Base-by-base conservation (phyloP, 345 rosid species). In the Gynandropsis gynandra region DNA sequence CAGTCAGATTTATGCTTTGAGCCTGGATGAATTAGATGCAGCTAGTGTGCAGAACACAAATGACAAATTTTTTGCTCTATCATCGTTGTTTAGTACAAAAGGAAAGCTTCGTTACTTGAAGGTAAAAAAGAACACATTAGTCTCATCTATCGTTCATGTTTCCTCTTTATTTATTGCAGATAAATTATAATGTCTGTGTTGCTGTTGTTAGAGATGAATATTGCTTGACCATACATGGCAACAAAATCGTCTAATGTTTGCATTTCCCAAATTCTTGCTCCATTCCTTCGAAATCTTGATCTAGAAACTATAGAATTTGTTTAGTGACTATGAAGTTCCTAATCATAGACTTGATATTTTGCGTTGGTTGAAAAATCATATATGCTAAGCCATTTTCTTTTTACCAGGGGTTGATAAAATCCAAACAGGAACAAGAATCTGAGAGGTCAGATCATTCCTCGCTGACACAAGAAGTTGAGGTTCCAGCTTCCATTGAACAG, bases 21-120 rank as follows among this genome's bases (percentile, higher is more conserved):
- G 85, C 67, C 63, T 55, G 19, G 73, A 76, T 63, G 96, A 90
- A 70, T 66, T 87, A 69, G 92, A 75, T 48, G 66, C 82, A 42
- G 85, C 87, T 44, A 87, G 75, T 49, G 98, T 79, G 50, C 65
- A 71, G 52, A 78, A 82, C 67, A 75, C 95, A 5, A 82, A 45
- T 60, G 98, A 90, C 6, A 90, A 90, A 64, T 84, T 90, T 66
- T 63, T 79, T 55, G 75, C 98, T 33, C 66, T 76, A 73, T 54
- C 79, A 59, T 64, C 68, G 46, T 61, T 90, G 57, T 70, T 78
- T 52, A 74, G 68, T 33, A 70, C 76, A 54, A 87, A 76, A 61
- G 96, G 96, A 55, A 90, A 81, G 58, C 95, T 90, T 42, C 89
- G 96, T 47, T 90, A 87, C 68, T 70, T 90, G 69, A 79, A 90